Evolutionary conservation across 768 basidiomycete species (phyloP), one percentile per base, ranked within the genome.

Genomic region (Amanita rimosa): DNA sequence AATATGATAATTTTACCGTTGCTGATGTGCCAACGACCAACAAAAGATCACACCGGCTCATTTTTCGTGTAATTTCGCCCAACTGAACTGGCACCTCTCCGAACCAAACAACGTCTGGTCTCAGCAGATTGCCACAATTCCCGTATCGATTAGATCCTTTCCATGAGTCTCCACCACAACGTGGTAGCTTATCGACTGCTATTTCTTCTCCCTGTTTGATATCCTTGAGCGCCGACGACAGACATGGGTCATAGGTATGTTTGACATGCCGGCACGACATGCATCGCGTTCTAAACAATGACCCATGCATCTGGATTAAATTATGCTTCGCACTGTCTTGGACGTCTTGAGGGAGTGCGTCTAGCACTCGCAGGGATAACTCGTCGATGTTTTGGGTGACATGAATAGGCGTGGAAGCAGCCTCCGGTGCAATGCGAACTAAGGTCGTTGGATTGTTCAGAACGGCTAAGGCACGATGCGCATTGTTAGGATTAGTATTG

Each of bases 321-420:
- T 55, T 54, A 3, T 59, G 57, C 8, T 54, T 46, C 19, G 49
- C 44, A 24, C 49, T 51, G 4, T 56, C 48, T 31, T 60, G 42
- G n/a, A 49, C 39, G 22, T 51, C 50, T 13, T 29, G 61, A 53
- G 21, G 65, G 57, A 43, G 73, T 57, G 1, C 77, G 69, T 48
- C 63, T 58, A 4, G 57, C 50, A 52, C 71, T 72, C 17, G 34
- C 14, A 47, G n/a, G 8, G 34, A 47, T 27, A 80, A 65, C 3
- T 76, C 71, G 53, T 84, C 80, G n/a, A 80, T 72, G 56, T 81
- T 81, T 56, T 81, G 79, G 11, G 78, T 81, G 37, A 80, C 68
- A 8, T 48, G 46, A 9, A 48, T 35, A 22, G 78, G 68, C 3
- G 72, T 65, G 55, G 77, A 78, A 1, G 64, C 64, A 6, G 72